Evolutionary conservation across 1,284 basidiomycete genomes (phyloP), one percentile per base, ranked within the genome.

Genomic region (Cryptococcus hybrid): DNA sequence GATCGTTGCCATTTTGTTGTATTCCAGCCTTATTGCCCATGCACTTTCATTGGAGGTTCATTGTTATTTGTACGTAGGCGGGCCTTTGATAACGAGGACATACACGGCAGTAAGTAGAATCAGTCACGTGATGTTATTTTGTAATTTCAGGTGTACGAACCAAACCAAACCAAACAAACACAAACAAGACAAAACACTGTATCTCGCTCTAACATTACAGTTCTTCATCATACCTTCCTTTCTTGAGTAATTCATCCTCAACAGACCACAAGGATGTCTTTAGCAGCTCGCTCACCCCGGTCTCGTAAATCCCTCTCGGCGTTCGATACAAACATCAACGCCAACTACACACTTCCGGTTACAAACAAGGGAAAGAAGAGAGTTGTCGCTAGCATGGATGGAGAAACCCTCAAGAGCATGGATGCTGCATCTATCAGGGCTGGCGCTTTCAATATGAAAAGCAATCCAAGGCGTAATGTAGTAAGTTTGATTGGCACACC

Each of bases 301-400:
- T 55, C 63, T 12, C 67, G 66, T 42, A 68, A 68, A 53, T 70
- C 67, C 4, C 43, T 68, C 18, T 65, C 64, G 0, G 58, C 72
- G 8, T 40, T 54, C 2, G 70, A 74, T 43, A 60, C 60, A 34
- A 62, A 68, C 56, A 50, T 70, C 49, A 70, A 70, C 42, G 57
- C 60, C 58, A 65, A 66, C 52, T 65, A 65, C 3, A 18, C 64
- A 24, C 62, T 62, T 2, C 44, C 59, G 4, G 52, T 47, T 35
- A 30, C 30, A 30, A 35, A 49, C 15, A 60, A 61, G 24, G 38
- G 36, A 4, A 60, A 58, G 58, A 69, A 66, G 52, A 52, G 65
- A n/a, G 56, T 52, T 7, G 55, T 48, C 7, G 58, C 57, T 24
- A 66, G 63, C 43, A 57, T 64, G 6, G 68, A 66, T 8, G 67